These are phyloP conservation scores for Podospora comata DNA, from an alignment of 495 filamentous ascomycete genomes.

Conservation along the genomic window DNA sequence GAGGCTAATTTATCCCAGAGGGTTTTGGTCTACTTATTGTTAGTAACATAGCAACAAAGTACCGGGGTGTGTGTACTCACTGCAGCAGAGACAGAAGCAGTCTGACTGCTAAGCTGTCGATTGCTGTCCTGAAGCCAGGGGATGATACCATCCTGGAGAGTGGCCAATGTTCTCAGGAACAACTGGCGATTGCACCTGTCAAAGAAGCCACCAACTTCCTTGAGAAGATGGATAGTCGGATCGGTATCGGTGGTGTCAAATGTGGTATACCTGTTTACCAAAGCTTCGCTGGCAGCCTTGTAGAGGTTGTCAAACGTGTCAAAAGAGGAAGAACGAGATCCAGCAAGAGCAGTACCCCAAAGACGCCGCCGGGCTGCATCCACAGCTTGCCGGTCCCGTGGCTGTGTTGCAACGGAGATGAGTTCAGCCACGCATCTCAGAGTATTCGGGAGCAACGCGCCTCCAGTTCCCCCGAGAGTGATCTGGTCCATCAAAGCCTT, in stretches of 20 bases:
- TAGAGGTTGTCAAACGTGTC: constrained; percentile 64
- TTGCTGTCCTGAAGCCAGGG: constrained; percentile 59
- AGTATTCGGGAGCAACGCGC: constrained; percentile 17
- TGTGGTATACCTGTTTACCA: constrained; percentile 45
- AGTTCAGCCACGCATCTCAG: constrained; percentile 37
- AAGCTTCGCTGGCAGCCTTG: constrained; percentile 44
- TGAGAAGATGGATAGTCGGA: constrained; percentile 29
- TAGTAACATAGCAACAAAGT: constrained; percentile 14
- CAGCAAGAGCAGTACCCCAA: constrained; percentile 52
- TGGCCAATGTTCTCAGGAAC: constrained; percentile 41
- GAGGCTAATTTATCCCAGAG: constrained; percentile 43
- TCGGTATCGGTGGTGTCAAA: constrained; percentile 28
- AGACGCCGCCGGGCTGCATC: constrained; percentile 57
- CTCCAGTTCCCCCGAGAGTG: constrained; percentile 7
- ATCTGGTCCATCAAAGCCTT: constrained; percentile 42
- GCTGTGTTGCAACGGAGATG: constrained; percentile 41
- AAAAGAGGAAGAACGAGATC: constrained; percentile 43
- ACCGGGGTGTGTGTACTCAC: constrained; percentile 32
- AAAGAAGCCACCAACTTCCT: constrained; percentile 37
- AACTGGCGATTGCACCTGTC: constrained; percentile 38
- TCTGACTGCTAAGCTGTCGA: constrained; percentile 34
- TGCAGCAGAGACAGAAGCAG: constrained; percentile 28
- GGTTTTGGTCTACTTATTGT: constrained; percentile 34
- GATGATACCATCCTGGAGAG: constrained; percentile 57
- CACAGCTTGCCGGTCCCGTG: constrained; percentile 53